Percentiles rank a stretch among this genome's conserved stretches.
These are phyloP conservation scores for Polyporus arcularius DNA, from an alignment of 768 basidiomycete genomes.

Conservation along the genomic window DNA sequence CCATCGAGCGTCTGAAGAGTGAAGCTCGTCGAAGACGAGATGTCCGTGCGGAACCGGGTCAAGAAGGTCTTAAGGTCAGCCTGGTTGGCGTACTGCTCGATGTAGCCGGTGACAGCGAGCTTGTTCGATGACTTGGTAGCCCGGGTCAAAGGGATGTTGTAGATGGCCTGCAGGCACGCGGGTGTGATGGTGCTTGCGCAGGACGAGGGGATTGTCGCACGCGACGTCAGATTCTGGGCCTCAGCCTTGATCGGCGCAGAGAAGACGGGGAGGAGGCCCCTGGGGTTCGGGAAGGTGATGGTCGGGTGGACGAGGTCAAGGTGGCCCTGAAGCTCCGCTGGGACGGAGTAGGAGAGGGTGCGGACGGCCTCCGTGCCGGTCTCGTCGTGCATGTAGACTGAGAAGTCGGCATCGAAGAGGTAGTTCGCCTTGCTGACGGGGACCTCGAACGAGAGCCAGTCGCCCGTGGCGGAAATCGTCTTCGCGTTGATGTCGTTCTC, in stretches of 20 bases:
- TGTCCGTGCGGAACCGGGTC: conserved; percentile 16
- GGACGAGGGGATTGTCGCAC: conserved; percentile 13
- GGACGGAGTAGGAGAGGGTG: conserved; percentile 35
- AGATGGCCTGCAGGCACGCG: conserved; percentile 33
- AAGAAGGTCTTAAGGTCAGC: conserved; percentile 48
- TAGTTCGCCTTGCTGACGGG: conserved; percentile 33
- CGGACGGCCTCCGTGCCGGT: conserved; percentile 27
- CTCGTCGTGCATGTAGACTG: conserved; percentile 26
- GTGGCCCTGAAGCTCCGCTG: conserved; percentile 26
- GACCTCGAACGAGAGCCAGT: conserved; percentile 28
- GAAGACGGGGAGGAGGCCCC: conserved; percentile 2
- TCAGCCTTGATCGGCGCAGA: conserved; percentile 20
- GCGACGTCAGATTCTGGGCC: not conserved
- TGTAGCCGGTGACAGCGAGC: conserved; percentile 37
- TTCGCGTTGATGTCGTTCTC: conserved; percentile 26
- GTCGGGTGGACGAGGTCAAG: conserved; percentile 35
- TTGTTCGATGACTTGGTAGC: conserved; percentile 27
- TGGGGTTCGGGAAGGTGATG: conserved; percentile 22
- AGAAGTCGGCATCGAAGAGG: conserved; percentile 32
- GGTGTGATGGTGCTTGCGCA: conserved; percentile 31
- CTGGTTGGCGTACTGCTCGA: conserved; percentile 32
- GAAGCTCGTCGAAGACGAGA: conserved; percentile 18
- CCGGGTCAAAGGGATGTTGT: conserved; percentile 29
- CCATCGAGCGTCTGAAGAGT: conserved; percentile 45
- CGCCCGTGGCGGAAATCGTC: conserved; percentile 28